A percentile compares a stretch with the other conserved stretches of the same genome.
Conservation (phyloP, 1,284 basidiomycete genomes). For the Ustilago trichophora region DNA sequence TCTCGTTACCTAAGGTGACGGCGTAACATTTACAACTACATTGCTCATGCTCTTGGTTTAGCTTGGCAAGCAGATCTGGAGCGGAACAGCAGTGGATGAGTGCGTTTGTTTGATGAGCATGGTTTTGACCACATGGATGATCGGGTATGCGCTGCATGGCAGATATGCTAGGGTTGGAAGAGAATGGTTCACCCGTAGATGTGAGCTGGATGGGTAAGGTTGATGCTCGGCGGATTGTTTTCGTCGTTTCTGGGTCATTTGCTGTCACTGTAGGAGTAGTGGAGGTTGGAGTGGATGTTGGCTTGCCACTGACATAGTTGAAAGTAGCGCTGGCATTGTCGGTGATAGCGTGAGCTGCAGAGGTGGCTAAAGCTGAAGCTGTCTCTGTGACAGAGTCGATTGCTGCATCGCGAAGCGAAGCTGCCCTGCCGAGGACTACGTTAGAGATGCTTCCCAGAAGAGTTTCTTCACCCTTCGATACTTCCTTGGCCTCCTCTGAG, state of each 20-base stretch:
- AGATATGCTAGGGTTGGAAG: constrained; percentile 28
- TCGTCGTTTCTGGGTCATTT: not conserved
- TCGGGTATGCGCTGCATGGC: constrained; percentile 48
- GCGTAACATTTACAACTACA: constrained; percentile 14
- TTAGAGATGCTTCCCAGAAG: constrained; percentile 7
- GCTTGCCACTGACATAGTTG: not conserved
- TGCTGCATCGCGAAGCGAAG: constrained; percentile 9
- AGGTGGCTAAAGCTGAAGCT: not conserved
- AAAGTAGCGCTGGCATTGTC: not conserved
- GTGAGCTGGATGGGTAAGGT: constrained; percentile 25
- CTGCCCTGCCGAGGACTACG: constrained; percentile 6
- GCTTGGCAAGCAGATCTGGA: constrained; percentile 9
- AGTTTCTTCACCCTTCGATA: not conserved
- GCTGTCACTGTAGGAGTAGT: too few relatives aligned
- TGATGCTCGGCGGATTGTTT: constrained; percentile 1
- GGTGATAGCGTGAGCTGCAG: constrained; percentile 6
- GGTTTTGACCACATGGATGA: constrained; percentile 17
- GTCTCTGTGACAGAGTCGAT: too few relatives aligned
- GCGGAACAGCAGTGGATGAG: constrained; percentile 25
- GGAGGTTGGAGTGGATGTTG: not conserved
- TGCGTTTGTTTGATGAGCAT: not conserved
- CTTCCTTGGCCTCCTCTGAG: not conserved
- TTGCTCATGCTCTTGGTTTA: not conserved
- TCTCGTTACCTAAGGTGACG: too few relatives aligned
- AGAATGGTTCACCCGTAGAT: constrained; percentile 27